These are phyloP conservation scores for Pseudogymnoascus sp. DNA, from an alignment of 2,329 filamentous ascomycete species.

Conservation along the genomic window DNA sequence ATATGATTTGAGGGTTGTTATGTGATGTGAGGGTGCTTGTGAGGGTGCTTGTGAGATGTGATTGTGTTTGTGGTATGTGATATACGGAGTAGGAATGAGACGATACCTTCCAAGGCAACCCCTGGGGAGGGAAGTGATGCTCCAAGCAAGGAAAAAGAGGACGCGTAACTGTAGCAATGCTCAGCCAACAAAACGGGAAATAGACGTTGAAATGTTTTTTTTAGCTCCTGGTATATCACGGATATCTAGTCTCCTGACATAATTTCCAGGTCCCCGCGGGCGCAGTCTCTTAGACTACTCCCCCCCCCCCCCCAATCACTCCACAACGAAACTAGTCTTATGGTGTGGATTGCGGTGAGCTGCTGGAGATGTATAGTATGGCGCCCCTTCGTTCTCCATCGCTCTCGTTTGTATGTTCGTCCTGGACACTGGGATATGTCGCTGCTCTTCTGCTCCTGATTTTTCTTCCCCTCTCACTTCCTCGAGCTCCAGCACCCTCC, in stretches of 20 bases:
- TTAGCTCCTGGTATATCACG: background rate
- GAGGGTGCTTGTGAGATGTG: background rate
- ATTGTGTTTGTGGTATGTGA: background rate
- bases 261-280: background rate
- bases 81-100: background rate
- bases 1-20: background rate
- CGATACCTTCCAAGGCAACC: background rate
- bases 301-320: no score
- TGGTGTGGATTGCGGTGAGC: background rate
- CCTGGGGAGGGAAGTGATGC: background rate
- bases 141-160: background rate
- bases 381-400: background rate
- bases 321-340: no score
- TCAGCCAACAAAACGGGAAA: background rate
- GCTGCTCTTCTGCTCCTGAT: background rate
- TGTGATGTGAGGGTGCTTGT: background rate
- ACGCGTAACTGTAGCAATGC: background rate
- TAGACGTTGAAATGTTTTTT: background rate
- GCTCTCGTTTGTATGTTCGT: no score
- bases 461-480: background rate
- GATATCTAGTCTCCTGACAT: background rate
- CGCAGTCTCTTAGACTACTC: background rate
- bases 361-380: no score
- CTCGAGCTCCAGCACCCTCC: background rate
- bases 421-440: no score